Evolutionary conservation across 352 stramenopile genomes (phyloP).

Genomic region (Phytophthora megakarya): DNA sequence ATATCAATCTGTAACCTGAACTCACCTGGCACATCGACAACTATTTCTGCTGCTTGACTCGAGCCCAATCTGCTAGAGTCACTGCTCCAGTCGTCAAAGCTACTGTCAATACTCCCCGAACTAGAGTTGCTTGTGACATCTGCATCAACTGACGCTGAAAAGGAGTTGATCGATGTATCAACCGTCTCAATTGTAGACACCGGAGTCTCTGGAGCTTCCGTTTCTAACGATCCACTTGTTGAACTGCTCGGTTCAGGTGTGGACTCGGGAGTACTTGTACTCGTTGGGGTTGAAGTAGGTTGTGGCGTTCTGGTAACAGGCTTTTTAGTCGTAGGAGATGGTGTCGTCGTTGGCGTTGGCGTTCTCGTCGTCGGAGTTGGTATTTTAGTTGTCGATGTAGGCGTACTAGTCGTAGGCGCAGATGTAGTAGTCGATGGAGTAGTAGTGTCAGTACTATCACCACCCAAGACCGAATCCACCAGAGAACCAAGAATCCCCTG

Average conservation of each 20-base stretch:
- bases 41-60: constrained; percentile 14
- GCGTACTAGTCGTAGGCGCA: constrained; percentile 15
- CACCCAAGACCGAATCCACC: constrained; percentile 31
- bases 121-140: constrained; percentile 3
- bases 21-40: constrained; percentile 8
- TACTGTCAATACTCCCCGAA: constrained; percentile 10
- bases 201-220: constrained; percentile 7
- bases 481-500: constrained; percentile 28
- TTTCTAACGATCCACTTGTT: constrained; percentile 6
- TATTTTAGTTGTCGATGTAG: constrained; percentile 7
- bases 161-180: background rate
- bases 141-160: constrained; percentile 20
- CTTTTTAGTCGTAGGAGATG: constrained; percentile 14
- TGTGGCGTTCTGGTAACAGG: constrained; percentile 20
- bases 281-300: constrained; percentile 9
- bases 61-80: constrained; percentile 7
- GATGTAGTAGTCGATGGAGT: constrained; percentile 33
- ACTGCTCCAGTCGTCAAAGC: constrained; percentile 11
- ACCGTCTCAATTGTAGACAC: constrained; percentile 7
- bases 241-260: constrained; percentile 13
- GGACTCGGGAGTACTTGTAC: constrained; percentile 8
- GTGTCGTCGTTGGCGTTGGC: constrained; percentile 14
- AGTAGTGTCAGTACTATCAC: constrained; percentile 1
- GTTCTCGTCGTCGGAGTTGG: constrained; percentile 12
- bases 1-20: background rate